These are phyloP conservation scores for Arthrobotrys sphaeroides DNA, from an alignment of 2,329 filamentous ascomycete genomes.

Conservation along the genomic window DNA sequence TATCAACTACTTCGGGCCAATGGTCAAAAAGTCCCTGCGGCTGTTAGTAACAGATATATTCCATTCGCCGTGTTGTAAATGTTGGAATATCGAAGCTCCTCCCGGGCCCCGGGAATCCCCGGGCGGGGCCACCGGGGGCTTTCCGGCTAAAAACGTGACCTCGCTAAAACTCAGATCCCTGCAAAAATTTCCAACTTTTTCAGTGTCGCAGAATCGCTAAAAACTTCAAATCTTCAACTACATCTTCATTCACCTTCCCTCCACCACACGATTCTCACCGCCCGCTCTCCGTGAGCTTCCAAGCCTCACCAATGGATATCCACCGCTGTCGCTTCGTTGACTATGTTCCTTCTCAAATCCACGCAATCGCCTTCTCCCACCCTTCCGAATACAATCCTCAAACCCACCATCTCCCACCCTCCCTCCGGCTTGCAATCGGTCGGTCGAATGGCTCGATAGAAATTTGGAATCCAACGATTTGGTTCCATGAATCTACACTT, in stretches of 20 bases:
- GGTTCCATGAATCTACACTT: slow-evolving; percentile 90
- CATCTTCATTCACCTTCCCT: slow-evolving; percentile 1
- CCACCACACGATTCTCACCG: neutral
- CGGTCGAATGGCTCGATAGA: slow-evolving; percentile 96
- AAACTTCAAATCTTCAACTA: slow-evolving; percentile 18
- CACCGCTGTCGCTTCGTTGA: slow-evolving; percentile 96
- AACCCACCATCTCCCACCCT: slow-evolving; percentile 66
- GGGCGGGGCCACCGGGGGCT: neutral
- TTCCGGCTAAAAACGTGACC: neutral
- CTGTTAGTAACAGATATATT: no score
- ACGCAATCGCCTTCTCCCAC: slow-evolving; percentile 92
- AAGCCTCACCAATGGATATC: slow-evolving; percentile 77
- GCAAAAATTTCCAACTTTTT: slow-evolving; percentile 47
- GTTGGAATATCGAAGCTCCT: no score
- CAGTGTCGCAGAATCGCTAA: slow-evolving; percentile 32
- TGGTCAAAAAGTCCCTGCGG: no score
- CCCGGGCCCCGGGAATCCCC: neutral
- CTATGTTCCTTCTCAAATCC: slow-evolving; percentile 90
- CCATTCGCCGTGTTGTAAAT: no score
- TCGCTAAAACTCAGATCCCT: slow-evolving; percentile 36
- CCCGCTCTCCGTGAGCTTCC: slow-evolving; percentile 40
- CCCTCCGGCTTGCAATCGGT: slow-evolving; percentile 83
- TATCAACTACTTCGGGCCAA: no score
- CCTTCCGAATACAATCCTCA: slow-evolving; percentile 65
- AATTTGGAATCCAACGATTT: slow-evolving; percentile 90